Evolutionary conservation across 2,329 filamentous ascomycete species (phyloP), one percentile per base, ranked within the genome.

Genomic region (Didymella glomerata): DNA sequence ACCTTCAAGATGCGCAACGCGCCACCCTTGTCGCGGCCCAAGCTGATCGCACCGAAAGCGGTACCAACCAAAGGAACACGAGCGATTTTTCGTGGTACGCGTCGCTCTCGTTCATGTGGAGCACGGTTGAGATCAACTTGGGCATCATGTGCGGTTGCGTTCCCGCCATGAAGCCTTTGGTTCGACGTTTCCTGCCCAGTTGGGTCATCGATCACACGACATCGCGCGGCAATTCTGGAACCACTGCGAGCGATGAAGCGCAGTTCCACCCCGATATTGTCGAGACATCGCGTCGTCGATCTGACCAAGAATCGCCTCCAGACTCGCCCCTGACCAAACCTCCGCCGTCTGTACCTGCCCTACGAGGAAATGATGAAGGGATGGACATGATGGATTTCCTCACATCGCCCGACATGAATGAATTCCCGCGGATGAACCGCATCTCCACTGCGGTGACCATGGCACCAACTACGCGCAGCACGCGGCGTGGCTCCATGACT

Each of bases 111-210:
- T 89, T 96, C 72, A 94, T 97, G 91, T 98, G 93, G 94, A 94
- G 91, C 16, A 90, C 90, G 13, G 88, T 97, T 53, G 93, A 97
- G 76, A 92, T 97, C 71, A 95, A 96, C 65, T 83, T 96, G 1
- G 93, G 92, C 18, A 93, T 97, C 67, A 89, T 93, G 64, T 96
- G 92, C 72, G 93, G 90, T 41, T 97, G 93, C 69, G 90, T 97
- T n/a, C 94, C 94, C 9, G 94, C 90, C 0, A 80, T 97, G 62
- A 97, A 97, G 74, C 93, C 94, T 1, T 81, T 98, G 7, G 88
- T 94, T 54, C 86, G 91, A 40, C 80, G 84, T 11, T 82, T 88
- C 55, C 66, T 87, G 32, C 86, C 86, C 5, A 80, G 80, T 48
- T 77, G 87, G 76, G 80, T 88, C 46, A 81, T 83, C 46, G 84